A percentile compares a stretch with the other conserved stretches of the same genome.
These are phyloP conservation scores for Cladophialophora carrionii DNA, from an alignment of 2,329 filamentous ascomycete species.

Conservation along the genomic window DNA sequence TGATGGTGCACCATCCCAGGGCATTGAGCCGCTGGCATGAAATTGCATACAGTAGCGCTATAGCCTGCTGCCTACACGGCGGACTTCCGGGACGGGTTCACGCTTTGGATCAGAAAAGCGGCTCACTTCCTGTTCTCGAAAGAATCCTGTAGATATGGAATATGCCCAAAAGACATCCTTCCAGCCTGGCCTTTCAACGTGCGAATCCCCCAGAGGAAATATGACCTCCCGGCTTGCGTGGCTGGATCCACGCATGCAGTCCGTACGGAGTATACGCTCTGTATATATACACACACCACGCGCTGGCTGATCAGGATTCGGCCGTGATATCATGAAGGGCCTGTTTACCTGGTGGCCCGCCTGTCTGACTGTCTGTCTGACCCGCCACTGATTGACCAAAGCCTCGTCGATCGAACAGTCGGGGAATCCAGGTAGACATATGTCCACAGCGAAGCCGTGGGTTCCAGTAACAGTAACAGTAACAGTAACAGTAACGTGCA, in stretches of 20 bases:
- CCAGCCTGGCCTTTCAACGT: neutral
- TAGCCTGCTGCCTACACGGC: neutral
- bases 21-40: neutral
- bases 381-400: neutral
- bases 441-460: too few species aligned
- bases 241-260: neutral
- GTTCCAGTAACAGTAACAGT: too few species aligned
- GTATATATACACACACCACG: neutral
- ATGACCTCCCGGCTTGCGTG: neutral
- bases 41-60: too few species aligned
- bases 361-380: too few species aligned
- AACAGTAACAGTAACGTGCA: too few species aligned
- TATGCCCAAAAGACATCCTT: neutral
- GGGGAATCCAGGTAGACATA: too few species aligned
- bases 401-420: neutral
- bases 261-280: too few species aligned
- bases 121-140: neutral
- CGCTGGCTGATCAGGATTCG: neutral
- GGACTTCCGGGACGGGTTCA: neutral
- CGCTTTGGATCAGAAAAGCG: neutral
- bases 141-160: neutral
- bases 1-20: constrained; percentile 15
- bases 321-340: neutral
- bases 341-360: neutral
- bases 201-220: neutral